phyloP scores from a whole-genome alignment of 176 grass and related monocot species.

The Aegilops bicornis region DNA sequence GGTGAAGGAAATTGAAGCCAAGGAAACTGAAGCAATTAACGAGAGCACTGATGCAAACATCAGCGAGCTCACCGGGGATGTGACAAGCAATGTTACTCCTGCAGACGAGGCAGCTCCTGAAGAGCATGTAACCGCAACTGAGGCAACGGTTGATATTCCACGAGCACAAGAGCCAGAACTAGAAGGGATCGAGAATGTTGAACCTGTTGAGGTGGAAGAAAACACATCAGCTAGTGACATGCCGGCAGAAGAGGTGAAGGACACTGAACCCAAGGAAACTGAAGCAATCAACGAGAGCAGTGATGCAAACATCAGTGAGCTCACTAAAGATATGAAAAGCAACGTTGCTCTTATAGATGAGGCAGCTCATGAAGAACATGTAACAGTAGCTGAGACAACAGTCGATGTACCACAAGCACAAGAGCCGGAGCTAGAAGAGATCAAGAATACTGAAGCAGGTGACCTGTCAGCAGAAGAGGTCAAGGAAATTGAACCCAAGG shows the following conservation, averaged over 20 bases:
- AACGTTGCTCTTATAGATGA: not conserved
- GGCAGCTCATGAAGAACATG: not conserved
- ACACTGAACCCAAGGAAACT: not conserved
- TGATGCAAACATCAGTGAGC: slow-evolving; percentile 4
- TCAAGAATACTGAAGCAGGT: not conserved
- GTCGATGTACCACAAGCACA: not conserved
- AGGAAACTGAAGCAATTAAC: too few relatives aligned
- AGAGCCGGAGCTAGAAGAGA: slow-evolving; percentile 32
- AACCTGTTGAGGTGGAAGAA: too few relatives aligned
- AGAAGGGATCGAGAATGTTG: too few relatives aligned
- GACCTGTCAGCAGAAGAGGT: slow-evolving; percentile 15
- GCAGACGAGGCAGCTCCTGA: not conserved
- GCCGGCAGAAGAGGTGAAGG: not conserved
- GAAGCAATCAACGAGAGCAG: slow-evolving; percentile 16
- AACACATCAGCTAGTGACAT: too few relatives aligned
- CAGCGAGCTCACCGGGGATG: too few relatives aligned
- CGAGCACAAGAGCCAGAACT: too few relatives aligned
- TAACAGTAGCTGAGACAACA: not conserved
- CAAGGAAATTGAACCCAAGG: slow-evolving; percentile 31
- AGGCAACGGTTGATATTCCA: not conserved
- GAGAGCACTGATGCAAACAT: not conserved
- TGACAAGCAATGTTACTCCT: too few relatives aligned
- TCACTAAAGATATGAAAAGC: not conserved
- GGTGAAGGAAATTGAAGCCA: too few relatives aligned
- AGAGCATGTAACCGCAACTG: not conserved